These are phyloP conservation scores for Lachnellula suecica DNA, from an alignment of 2,329 filamentous ascomycete species.

Conservation along the genomic window DNA sequence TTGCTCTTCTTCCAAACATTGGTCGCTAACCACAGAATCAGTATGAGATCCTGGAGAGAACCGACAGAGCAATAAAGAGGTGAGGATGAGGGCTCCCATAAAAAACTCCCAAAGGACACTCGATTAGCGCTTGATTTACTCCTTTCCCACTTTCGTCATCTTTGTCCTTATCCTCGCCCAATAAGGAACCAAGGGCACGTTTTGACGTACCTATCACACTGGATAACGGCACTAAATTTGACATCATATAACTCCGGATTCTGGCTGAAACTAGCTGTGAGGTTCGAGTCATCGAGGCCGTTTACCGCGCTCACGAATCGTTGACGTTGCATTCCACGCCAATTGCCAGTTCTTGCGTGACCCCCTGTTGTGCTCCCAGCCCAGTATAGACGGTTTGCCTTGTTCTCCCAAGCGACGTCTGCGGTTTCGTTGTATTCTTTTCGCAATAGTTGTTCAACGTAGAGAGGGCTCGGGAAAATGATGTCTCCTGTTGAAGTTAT, in stretches of 20 bases:
- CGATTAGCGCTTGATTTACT: too few species aligned
- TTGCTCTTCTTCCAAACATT: neutral
- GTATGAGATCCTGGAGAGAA: too few species aligned
- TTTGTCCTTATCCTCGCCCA: too few species aligned
- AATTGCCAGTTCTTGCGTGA: slow-evolving; percentile 34
- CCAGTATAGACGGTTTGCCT: slow-evolving; percentile 55
- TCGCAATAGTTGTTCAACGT: slow-evolving; percentile 35
- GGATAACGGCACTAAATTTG: neutral
- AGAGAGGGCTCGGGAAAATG: slow-evolving; percentile 50
- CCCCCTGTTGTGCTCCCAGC: slow-evolving; percentile 55
- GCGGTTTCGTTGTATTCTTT: slow-evolving; percentile 41
- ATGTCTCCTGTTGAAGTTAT: too few species aligned
- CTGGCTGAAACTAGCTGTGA: neutral
- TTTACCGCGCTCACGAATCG: slow-evolving; percentile 35
- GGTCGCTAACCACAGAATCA: too few species aligned
- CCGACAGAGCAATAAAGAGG: too few species aligned
- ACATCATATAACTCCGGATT: neutral
- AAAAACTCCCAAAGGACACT: too few species aligned
- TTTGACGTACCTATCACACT: too few species aligned
- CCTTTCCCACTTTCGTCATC: too few species aligned
- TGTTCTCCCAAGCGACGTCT: slow-evolving; percentile 49
- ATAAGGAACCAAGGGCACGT: too few species aligned
- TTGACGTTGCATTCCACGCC: slow-evolving; percentile 48
- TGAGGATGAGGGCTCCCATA: too few species aligned
- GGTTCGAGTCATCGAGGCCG: neutral